These are phyloP conservation scores for Boletus reticulatus DNA, from an alignment of 768 basidiomycete species.

Conservation along the genomic window DNA sequence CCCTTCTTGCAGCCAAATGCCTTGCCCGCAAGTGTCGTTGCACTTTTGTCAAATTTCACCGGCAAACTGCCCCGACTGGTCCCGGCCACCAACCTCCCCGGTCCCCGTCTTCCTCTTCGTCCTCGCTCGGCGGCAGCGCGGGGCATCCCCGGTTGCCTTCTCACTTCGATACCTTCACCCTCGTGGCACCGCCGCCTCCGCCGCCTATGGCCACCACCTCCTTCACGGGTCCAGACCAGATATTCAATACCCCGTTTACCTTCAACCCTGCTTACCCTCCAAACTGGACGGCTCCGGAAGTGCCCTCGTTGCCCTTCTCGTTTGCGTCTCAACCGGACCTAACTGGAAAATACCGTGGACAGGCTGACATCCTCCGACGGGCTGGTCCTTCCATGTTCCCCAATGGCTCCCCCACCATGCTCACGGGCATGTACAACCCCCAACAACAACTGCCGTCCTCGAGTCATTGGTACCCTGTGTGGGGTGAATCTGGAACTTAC, in stretches of 20 bases:
- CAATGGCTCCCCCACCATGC: neutral
- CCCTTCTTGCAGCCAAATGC: constrained; percentile 59
- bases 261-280: constrained; percentile 24
- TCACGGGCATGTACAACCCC: constrained; percentile 16
- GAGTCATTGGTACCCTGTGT: constrained; percentile 22
- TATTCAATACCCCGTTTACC: constrained; percentile 32
- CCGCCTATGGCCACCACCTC: constrained; percentile 26
- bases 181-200: constrained; percentile 36
- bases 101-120: constrained; percentile 33
- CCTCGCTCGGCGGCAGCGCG: constrained; percentile 17
- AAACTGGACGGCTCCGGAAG: constrained; percentile 19
- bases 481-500: constrained; percentile 27
- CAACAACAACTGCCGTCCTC: constrained; percentile 18
- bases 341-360: constrained; percentile 44
- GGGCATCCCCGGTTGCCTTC: constrained; percentile 27
- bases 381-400: constrained; percentile 19
- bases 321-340: constrained; percentile 37
- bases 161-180: constrained; percentile 42
- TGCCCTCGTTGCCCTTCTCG: constrained; percentile 19
- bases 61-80: constrained; percentile 75
- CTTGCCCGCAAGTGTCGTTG: constrained; percentile 66
- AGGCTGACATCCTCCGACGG: constrained; percentile 44
- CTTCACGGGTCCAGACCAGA: constrained; percentile 25
- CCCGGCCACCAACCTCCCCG: constrained; percentile 58
- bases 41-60: constrained; percentile 80